phyloP scores from a whole-genome alignment of 345 rosid genomes.

The Limnanthes douglasii region DNA sequence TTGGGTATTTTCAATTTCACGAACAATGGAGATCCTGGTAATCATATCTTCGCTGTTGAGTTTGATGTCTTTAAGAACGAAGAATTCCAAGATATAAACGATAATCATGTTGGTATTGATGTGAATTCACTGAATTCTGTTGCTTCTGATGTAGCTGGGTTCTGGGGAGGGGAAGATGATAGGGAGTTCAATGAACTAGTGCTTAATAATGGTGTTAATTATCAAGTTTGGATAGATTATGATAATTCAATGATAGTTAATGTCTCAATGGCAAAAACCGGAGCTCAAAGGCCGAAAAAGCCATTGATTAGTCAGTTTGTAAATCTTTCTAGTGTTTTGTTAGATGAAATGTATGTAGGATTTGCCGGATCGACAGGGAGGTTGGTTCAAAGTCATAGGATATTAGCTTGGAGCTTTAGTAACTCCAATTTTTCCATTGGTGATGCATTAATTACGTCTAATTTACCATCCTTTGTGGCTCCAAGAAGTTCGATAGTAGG shows the following conservation, averaged over 20 bases:
- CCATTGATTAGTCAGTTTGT: conserved; percentile 27
- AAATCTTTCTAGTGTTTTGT: conserved; percentile 39
- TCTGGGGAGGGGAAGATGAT: conserved; percentile 15
- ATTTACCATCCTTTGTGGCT: conserved; percentile 59
- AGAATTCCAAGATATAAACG: conserved; percentile 28
- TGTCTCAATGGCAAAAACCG: conserved; percentile 24
- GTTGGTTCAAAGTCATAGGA: conserved; percentile 45
- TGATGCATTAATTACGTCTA: conserved; percentile 32
- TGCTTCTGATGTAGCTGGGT: conserved; percentile 16
- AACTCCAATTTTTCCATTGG: conserved; percentile 37
- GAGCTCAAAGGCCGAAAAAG: conserved; percentile 16
- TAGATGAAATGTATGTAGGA: conserved; percentile 65
- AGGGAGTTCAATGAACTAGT: conserved; percentile 23
- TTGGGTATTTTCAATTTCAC: conserved; percentile 31
- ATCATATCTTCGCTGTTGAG: conserved; percentile 26
- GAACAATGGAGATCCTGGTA: conserved; percentile 20
- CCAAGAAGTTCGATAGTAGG: conserved; percentile 20
- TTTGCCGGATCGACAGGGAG: conserved; percentile 58
- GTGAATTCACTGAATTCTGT: conserved; percentile 20
- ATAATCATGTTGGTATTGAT: conserved; percentile 32
- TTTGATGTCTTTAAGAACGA: conserved; percentile 32
- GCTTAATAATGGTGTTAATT: conserved; percentile 62
- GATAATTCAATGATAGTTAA: conserved; percentile 17
- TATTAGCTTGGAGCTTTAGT: conserved; percentile 70
- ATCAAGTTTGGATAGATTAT: conserved; percentile 79